Evolutionary conservation across 2,329 filamentous ascomycete genomes (phyloP), one percentile per base, ranked within the genome.

Genomic region (Purpureocillium takamizusanense): DNA sequence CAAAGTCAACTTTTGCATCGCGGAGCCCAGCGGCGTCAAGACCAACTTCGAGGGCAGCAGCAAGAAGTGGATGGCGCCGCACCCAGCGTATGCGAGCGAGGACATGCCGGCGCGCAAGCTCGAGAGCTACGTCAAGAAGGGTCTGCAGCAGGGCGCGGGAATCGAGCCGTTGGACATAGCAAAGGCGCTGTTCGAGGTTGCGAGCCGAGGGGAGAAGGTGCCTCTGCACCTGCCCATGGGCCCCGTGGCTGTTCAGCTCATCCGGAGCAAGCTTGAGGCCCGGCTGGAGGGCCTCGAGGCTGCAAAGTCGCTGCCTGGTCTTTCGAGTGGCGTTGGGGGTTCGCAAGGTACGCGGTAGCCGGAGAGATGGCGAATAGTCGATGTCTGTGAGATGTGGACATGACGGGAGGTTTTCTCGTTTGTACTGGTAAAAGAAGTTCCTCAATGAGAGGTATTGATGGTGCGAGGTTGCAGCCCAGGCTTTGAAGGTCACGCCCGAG

Each of bases 191-290:
- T 61, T 60, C 30, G 23, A 38, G 2, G 30, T 66, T 17, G 60
- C 58, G 0, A 59, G 49, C 30, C 48, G 53, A 0, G 59, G 58
- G 1, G 34, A 54, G 31, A 43, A 49, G 7, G 56, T 69, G 14
- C 65, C 66, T 3, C 46, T 70, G 29, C 54, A 64, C 4, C 45
- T 68, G 23, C 64, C 66, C 2, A 46, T 70, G 1, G 66, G 66
- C 4, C 41, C 52, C 9, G 62, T 63, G 36, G 49, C 61, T 12
- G 66, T 54, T 48, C 46, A 50, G 7, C 49, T 62, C 38, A 51
- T 64, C 36, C 51, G 44, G 35, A 40, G 27, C 21, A 60, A 61
- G 31, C 30, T 57, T 2, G 57, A 61, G 11, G 18, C n/a, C 12
- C n/a, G 34, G 10, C 34, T 36, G 7, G 7, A 41, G 16, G 30